These are phyloP conservation scores for Colletotrichum caudatum DNA, from an alignment of 2,329 filamentous ascomycete genomes.

Conservation along the genomic window DNA sequence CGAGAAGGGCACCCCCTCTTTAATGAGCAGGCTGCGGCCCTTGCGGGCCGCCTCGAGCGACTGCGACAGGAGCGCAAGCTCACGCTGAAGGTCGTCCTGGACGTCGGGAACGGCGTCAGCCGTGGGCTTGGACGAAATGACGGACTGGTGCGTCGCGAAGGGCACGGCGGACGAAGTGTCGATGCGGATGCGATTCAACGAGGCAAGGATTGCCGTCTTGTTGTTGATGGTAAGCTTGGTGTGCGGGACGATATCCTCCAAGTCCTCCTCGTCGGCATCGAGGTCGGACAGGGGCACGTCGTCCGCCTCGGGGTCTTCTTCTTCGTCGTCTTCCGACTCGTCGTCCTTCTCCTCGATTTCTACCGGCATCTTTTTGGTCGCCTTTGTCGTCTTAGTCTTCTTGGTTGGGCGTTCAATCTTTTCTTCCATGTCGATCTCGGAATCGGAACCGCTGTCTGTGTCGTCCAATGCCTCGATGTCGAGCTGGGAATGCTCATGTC, in stretches of 20 bases:
- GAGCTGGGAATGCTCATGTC: constrained; percentile 51
- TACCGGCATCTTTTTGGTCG: constrained; percentile 47
- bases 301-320: constrained; percentile 82
- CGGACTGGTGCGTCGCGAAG: constrained; percentile 85
- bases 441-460: constrained; percentile 72
- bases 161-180: constrained; percentile 74
- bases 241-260: constrained; percentile 88
- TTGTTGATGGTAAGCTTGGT: constrained; percentile 98
- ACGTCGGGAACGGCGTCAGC: constrained; percentile 79
- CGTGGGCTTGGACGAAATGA: constrained; percentile 76
- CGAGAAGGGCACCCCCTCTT: constrained; percentile 87
- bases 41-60: constrained; percentile 81
- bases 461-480: constrained; percentile 70
- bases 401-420: constrained; percentile 67
- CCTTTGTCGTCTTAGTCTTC: constrained; percentile 62
- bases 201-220: constrained; percentile 83
- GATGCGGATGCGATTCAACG: constrained; percentile 82
- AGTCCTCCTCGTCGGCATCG: constrained; percentile 81
- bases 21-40: constrained; percentile 79
- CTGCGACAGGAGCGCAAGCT: constrained; percentile 94
- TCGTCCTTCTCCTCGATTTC: constrained; percentile 58
- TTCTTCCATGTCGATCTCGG: constrained; percentile 81
- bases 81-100: constrained; percentile 91
- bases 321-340: constrained; percentile 67
- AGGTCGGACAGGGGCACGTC: constrained; percentile 92